Base-by-base conservation (phyloP, 176 grass and related monocot species). In the Oryza punctata region DNA sequence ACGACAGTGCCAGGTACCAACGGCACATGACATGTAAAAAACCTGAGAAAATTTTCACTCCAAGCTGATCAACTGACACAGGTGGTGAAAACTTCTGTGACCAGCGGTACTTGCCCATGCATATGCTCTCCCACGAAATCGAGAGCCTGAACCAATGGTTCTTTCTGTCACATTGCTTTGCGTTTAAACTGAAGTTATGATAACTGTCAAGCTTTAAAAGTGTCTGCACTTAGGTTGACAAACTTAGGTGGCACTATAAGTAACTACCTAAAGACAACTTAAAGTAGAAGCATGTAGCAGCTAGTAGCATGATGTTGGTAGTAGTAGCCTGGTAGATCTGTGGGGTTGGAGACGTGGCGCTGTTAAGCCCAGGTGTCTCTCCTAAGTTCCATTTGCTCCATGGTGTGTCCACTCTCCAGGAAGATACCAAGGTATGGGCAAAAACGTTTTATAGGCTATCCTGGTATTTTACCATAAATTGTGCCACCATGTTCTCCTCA, bases 281-380 rank as follows among this genome's bases (percentile, higher is more conserved):
- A 80, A 70, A 80, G 77, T 7, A 54, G 71, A 85, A 72, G 87
- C 87, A 71, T 49, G 54, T 67, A 54, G 46, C 75, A 10, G 38
- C 73, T 67, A 46, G 49, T 75, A 26, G 21, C 3, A 75, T 35
- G 59, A 54, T 64, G 21, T 47, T 49, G n/a, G 57, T 61, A 19
- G 45, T 47, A 49, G 67, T 67, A 38, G 35, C 37, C 64, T 65
- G 64, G 47, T 77, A 77, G 65, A 80, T 84, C 28, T 54, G 81
- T 9, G 50, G 60, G 32, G 40, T 1, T 26, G 66, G 67, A 63
- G 67, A 26, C 11, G n/a, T 26, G 35, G 68, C 11, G n/a, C 37
- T 35, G 54, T 32, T 16, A 38, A 32, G 30, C 67, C n/a, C 69
- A 67, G 21, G 18, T 37, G 37, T n/a, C 28, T 23, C 25, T 38